Evolutionary conservation across 164 flowering plant species (phyloP).

Genomic region (Magnolia officinalis): DNA sequence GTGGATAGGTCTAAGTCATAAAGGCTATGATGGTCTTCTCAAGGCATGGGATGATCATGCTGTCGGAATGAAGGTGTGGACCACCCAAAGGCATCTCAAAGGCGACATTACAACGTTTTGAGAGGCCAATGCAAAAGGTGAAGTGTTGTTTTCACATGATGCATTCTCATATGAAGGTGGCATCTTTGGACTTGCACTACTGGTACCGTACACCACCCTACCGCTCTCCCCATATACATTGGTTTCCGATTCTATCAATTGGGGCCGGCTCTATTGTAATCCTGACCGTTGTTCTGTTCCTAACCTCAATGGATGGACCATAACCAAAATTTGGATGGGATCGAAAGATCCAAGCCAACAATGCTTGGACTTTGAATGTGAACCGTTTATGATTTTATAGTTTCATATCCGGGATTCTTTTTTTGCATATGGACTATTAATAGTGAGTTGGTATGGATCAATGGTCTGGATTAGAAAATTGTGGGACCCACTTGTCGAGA

Average conservation of each 20-base stretch:
- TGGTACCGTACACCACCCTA: not conserved
- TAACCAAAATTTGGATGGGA: not conserved
- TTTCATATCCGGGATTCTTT: not conserved
- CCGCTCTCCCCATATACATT: not conserved
- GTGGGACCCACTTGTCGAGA: not conserved
- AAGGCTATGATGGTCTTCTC: constrained; percentile 8
- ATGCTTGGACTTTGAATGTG: not conserved
- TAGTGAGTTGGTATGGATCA: not conserved
- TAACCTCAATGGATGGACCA: not conserved
- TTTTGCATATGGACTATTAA: not conserved
- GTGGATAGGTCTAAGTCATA: constrained; percentile 11
- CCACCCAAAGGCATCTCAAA: constrained; percentile 9
- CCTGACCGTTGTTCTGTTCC: not conserved
- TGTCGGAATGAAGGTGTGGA: constrained; percentile 15
- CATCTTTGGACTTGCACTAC: constrained; percentile 8
- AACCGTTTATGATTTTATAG: too few relatives aligned
- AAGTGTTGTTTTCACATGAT: constrained; percentile 14
- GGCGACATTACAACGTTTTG: not conserved
- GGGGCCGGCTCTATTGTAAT: not conserved
- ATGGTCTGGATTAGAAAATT: not conserved
- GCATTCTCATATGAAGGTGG: constrained; percentile 6
- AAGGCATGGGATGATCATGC: constrained; percentile 12
- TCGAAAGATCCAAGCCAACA: not conserved
- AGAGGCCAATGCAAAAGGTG: constrained; percentile 15
- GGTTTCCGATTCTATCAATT: not conserved